These are phyloP conservation scores for Volvariella surrecta DNA, from an alignment of 1,284 basidiomycete genomes.

Conservation along the genomic window DNA sequence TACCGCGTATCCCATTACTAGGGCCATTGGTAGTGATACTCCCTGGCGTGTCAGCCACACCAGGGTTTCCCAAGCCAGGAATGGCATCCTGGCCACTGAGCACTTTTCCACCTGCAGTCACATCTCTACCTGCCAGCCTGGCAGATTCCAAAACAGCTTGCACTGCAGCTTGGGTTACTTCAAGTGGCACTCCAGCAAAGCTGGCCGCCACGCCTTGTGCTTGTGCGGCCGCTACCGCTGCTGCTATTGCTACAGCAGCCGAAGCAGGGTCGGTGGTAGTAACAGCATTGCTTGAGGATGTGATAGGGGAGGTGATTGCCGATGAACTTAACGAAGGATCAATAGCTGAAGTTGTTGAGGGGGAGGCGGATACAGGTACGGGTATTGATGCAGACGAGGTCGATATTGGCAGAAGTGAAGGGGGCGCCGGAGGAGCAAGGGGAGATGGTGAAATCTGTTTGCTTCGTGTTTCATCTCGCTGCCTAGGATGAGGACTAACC, in stretches of 20 bases:
- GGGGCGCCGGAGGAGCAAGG: constrained; percentile 6
- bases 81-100: not conserved
- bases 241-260: no score
- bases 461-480: no score
- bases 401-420: not conserved
- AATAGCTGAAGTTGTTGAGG: not conserved
- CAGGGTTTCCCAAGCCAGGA: not conserved
- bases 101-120: not conserved
- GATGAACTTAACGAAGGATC: not conserved
- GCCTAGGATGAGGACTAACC: not conserved
- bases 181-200: constrained; percentile 13
- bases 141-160: constrained; percentile 23
- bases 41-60: not conserved
- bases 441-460: constrained; percentile 7
- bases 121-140: constrained; percentile 10
- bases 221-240: not conserved
- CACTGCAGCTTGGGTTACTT: constrained; percentile 29
- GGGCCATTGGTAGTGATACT: not conserved
- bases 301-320: no score
- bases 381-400: constrained; percentile 1
- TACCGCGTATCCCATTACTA: no score
- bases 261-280: no score
- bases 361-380: not conserved
- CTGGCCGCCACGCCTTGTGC: constrained; percentile 11
- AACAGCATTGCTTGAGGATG: no score